These are phyloP conservation scores for Raffaelea ambrosiae DNA, from an alignment of 2,329 filamentous ascomycete species.

Conservation along the genomic window DNA sequence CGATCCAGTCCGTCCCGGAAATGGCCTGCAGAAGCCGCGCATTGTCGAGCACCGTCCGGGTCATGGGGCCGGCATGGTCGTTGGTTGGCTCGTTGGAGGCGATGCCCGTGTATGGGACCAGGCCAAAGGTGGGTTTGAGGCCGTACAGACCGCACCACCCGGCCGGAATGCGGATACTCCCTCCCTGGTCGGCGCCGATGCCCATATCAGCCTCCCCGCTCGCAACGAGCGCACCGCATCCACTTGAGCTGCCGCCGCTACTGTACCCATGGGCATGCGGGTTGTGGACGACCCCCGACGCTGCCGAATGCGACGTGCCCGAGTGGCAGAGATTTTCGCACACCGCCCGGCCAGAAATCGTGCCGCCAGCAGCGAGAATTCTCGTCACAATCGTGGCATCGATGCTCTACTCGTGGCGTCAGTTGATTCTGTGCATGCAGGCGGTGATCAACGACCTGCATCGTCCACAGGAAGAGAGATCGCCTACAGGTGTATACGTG, in stretches of 20 bases:
- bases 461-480: too few species aligned
- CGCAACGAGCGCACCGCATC: conserved; percentile 41
- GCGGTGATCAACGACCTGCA: too few species aligned
- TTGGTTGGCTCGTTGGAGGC: conserved; percentile 28
- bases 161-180: conserved; percentile 57
- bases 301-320: conserved; percentile 51
- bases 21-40: conserved; percentile 30
- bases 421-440: too few species aligned
- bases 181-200: conserved; percentile 64
- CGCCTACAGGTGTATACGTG: too few species aligned
- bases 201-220: conserved; percentile 11
- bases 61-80: conserved; percentile 38
- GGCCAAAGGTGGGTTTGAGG: conserved; percentile 37
- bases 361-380: conserved; percentile 52
- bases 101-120: conserved; percentile 42
- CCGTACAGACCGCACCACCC: conserved; percentile 32
- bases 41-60: conserved; percentile 30
- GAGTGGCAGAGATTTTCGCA: conserved; percentile 58
- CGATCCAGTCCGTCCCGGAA: conserved; percentile 35
- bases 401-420: too few species aligned
- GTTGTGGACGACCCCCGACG: conserved; percentile 65
- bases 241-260: conserved; percentile 67
- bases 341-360: conserved; percentile 67
- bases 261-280: conserved; percentile 67
- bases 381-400: conserved; percentile 28